These are phyloP conservation scores for Pleurotus eryngii DNA, from an alignment of 768 basidiomycete genomes.

Conservation along the genomic window DNA sequence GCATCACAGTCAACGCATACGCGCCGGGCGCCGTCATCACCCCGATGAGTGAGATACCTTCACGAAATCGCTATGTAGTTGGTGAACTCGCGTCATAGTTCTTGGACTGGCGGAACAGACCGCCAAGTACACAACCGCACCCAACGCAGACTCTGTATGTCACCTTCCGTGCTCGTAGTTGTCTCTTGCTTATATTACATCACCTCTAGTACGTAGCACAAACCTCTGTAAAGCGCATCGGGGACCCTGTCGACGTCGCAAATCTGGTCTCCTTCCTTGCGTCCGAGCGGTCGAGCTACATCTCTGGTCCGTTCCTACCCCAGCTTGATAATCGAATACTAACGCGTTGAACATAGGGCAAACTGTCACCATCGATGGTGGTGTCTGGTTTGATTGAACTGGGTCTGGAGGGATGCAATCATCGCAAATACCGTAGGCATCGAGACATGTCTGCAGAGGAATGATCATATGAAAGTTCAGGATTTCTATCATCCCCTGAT, in stretches of 20 bases:
- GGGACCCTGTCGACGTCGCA: conserved; percentile 28
- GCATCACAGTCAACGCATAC: too few relatives aligned
- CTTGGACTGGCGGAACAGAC: conserved; percentile 1
- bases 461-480: too few relatives aligned
- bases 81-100: not conserved
- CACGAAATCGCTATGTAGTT: not conserved
- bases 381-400: conserved; percentile 6
- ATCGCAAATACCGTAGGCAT: too few relatives aligned
- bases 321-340: not conserved
- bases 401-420: not conserved
- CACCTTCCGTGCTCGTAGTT: not conserved
- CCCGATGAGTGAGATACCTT: too few relatives aligned
- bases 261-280: conserved; percentile 33
- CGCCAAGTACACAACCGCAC: not conserved
- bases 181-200: not conserved
- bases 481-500: too few relatives aligned
- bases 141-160: not conserved
- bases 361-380: conserved; percentile 5
- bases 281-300: conserved; percentile 26
- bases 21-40: too few relatives aligned
- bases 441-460: too few relatives aligned
- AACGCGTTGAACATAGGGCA: not conserved
- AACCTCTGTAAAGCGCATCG: conserved; percentile 11
- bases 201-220: conserved; percentile 8
- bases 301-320: conserved; percentile 27